Percentiles rank a stretch among this genome's conserved stretches.
These are phyloP conservation scores for Phascolomyces articulosus DNA, from an alignment of 371 early-diverging fungal genomes.

Conservation along the genomic window DNA sequence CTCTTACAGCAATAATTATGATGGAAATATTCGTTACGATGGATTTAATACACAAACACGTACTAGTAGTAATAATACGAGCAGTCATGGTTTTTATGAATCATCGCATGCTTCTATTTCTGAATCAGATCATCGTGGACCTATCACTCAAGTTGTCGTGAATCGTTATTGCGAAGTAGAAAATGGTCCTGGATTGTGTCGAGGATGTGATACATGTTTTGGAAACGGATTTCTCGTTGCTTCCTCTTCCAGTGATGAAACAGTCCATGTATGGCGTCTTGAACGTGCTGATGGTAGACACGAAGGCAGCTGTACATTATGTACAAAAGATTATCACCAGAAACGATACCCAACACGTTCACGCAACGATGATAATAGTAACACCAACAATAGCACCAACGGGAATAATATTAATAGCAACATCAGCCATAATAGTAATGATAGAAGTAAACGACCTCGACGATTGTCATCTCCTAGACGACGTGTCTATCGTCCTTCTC, in stretches of 20 bases:
- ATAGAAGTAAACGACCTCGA: background rate
- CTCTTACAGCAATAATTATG: too few species aligned
- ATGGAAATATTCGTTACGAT: background rate
- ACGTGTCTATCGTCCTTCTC: background rate
- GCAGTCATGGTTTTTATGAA: constrained; percentile 7
- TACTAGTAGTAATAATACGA: background rate
- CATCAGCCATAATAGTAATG: background rate
- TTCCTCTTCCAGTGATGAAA: constrained; percentile 32
- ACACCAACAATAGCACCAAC: too few species aligned
- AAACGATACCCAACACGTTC: constrained; percentile 14
- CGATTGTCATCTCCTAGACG: background rate
- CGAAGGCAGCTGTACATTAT: constrained; percentile 24
- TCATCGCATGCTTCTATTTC: background rate
- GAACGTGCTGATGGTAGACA: constrained; percentile 25
- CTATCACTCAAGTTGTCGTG: constrained; percentile 37
- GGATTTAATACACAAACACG: background rate
- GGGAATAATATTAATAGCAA: too few species aligned
- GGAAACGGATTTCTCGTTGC: constrained; percentile 43
- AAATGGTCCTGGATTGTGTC: constrained; percentile 26
- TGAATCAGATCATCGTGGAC: constrained; percentile 24
- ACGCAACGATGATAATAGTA: constrained; percentile 1
- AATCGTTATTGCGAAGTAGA: constrained; percentile 34
- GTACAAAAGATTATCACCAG: constrained; percentile 32
- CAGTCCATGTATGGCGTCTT: constrained; percentile 42
- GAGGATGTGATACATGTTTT: constrained; percentile 35